Conservation (phyloP, 2,329 filamentous ascomycete species). For the Magnaporthiopsis incrustans region DNA sequence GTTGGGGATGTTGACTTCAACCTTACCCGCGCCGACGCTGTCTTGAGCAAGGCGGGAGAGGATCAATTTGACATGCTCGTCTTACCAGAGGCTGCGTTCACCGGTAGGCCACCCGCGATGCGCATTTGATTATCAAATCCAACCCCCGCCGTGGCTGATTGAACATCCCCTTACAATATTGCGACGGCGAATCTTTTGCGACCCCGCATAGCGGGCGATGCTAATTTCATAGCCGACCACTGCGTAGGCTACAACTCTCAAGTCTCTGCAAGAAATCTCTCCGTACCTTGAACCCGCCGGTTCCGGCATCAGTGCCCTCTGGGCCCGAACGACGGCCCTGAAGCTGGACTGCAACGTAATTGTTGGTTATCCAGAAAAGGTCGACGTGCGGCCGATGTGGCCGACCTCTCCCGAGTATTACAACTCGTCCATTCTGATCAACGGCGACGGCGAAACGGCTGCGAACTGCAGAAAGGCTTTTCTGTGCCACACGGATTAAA, state of each 20-base stretch:
- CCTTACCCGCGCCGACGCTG: constrained; percentile 55
- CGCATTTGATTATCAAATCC: background rate
- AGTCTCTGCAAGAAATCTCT: constrained; percentile 56
- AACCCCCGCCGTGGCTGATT: background rate
- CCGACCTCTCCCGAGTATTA: constrained; percentile 46
- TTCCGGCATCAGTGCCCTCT: constrained; percentile 59
- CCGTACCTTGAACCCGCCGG: constrained; percentile 61
- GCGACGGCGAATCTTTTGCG: too few relatives aligned
- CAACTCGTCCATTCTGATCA: constrained; percentile 47
- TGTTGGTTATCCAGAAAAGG: constrained; percentile 66
- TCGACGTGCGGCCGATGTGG: constrained; percentile 41
- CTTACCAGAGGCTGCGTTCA: constrained; percentile 69
- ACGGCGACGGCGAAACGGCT: constrained; percentile 47
- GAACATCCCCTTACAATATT: too few relatives aligned
- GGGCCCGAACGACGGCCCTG: constrained; percentile 60
- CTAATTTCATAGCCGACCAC: too few relatives aligned
- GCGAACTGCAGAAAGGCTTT: constrained; percentile 54
- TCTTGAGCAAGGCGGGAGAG: constrained; percentile 50
- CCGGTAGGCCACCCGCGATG: constrained; percentile 39
- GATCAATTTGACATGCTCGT: constrained; percentile 58
- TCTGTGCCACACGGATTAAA: constrained; percentile 52
- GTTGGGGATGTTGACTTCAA: constrained; percentile 66
- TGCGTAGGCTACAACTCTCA: constrained; percentile 67
- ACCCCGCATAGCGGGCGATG: background rate
- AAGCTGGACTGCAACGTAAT: constrained; percentile 60